Base-by-base conservation (phyloP, 2,329 filamentous ascomycete species). In the Aspergillus sp. region DNA sequence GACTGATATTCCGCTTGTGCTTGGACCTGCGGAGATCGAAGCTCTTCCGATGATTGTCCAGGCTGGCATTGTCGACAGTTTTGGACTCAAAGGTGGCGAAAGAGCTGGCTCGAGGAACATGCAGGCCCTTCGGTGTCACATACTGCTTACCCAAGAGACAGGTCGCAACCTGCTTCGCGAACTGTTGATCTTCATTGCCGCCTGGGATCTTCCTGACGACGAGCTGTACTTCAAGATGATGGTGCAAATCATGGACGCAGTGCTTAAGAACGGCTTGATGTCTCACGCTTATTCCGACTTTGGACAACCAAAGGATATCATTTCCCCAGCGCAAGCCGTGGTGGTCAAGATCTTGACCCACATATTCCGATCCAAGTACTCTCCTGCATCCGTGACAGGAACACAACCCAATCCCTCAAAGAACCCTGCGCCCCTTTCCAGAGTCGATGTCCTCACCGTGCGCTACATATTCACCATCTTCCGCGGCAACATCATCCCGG, bases 41-140 rank as follows among this genome's bases (percentile, higher is more conserved):
- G 90, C 93, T 5, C 73, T 97, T 46, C 91, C 95, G 47, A 95
- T 96, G 90, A 94, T 96, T 50, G 85, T 97, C 60, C 95, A 96
- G 74, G 90, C 88, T 12, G 94, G 90, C 53, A 94, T 97, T 46
- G 82, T 95, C 19, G 88, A 94, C 50, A 87, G 86, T 50, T 85
- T 86, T 54, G 82, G 83, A 0, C 71, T 82, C 6, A 86, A 84
- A 41, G 85, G 84, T 15, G 86, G 74, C 7, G 74, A 81, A 45
- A 73, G 75, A 37, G 77, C 75, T 52, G 78, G 77, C 7, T 70
- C 77, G 3, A 73, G 89, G 62, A 95, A 91, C 62, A 83, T 95
- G 70, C 90, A 96, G 67, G 88, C 90, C 52, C 88, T 91, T 1
- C 78, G 91, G 19, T 96, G 90, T 60, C 87, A 94, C 62, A 86